Base-by-base conservation (phyloP, 164 flowering plant genomes). In the Magnolia changhungtana region DNA sequence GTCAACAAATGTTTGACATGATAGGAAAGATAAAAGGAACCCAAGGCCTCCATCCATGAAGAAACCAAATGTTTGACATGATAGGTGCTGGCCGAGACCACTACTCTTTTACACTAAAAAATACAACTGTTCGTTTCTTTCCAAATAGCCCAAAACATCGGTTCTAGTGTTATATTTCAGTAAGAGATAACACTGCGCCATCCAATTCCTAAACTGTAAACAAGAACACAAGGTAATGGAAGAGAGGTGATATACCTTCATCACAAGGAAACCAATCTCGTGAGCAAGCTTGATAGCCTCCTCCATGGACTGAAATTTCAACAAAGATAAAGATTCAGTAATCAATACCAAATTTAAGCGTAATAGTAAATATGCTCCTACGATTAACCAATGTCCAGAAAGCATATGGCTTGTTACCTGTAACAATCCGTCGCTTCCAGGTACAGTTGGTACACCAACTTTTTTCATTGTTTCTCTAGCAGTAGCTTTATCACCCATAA, bases 391-490 rank as follows among this genome's bases (percentile, higher is more conserved):
- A 72, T 72, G 50, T 55, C 50, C 45, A 72, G 6, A 55, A 58
- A 27, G 49, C 50, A 37, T 37, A 63, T 63, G 24, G 10, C 50
- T 1, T 16, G 52, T 68, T 83, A 94, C 99, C 98, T 90, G 88
- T 69, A 96, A 79, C 76, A 96, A 81, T 65, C 99, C 99, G 49
- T 91, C 97, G 85, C 99, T 96, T 80, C 99, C 99, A 16, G 99
- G 99, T 31, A 96, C 99, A 80, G 99, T 96, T 52, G 98, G 99
- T 80, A 96, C 99, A 78, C 98, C 97, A 72, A 98, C 98, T 78
- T 90, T 89, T 84, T 92, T 96, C 99, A 96, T 96, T 75, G 98
- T 96, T 1, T 96, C 97, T 76, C 99, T 85, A 18, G 99, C 99
- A 83, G 99, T 96, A 72, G 99, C 77, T 83, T 96, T 96, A 83